Evolutionary conservation across 768 basidiomycete genomes (phyloP).

Genomic region (Serpula lacrymans): DNA sequence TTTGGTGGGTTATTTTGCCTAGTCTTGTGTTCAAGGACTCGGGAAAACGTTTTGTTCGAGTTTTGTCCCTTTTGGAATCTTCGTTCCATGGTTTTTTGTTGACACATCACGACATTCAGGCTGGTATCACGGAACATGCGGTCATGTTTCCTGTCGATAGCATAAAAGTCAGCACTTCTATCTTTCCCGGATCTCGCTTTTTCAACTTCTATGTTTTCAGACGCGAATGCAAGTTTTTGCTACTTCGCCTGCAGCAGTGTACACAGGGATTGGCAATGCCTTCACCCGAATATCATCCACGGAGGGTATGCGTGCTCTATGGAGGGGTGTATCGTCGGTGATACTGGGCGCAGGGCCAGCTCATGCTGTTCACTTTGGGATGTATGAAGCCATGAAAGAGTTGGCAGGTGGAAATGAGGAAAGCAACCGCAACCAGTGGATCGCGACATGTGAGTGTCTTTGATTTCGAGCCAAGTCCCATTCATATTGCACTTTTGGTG

Average conservation of each 20-base stretch:
- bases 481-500: slow-evolving; percentile 3
- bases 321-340: slow-evolving; percentile 95
- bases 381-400: slow-evolving; percentile 93
- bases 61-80: slow-evolving; percentile 1
- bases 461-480: no score
- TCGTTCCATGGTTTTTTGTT: slow-evolving; percentile 1
- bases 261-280: slow-evolving; percentile 87
- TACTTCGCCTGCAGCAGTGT: slow-evolving; percentile 78
- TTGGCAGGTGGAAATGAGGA: slow-evolving; percentile 80
- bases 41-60: neutral
- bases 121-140: slow-evolving; percentile 97
- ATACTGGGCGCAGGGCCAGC: slow-evolving; percentile 97
- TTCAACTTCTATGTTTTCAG: slow-evolving; percentile 38
- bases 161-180: slow-evolving; percentile 73
- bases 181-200: neutral
- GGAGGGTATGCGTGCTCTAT: slow-evolving; percentile 86
- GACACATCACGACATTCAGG: slow-evolving; percentile 43
- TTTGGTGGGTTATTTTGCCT: slow-evolving; percentile 57
- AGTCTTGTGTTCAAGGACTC: neutral
- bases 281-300: slow-evolving; percentile 91
- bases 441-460: slow-evolving; percentile 80
- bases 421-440: slow-evolving; percentile 67
- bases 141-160: slow-evolving; percentile 99
- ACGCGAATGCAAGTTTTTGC: slow-evolving; percentile 99
- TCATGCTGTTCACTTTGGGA: slow-evolving; percentile 97